Conservation (phyloP, 495 filamentous ascomycete genomes). For the Aspergillus cavernicola region DNA sequence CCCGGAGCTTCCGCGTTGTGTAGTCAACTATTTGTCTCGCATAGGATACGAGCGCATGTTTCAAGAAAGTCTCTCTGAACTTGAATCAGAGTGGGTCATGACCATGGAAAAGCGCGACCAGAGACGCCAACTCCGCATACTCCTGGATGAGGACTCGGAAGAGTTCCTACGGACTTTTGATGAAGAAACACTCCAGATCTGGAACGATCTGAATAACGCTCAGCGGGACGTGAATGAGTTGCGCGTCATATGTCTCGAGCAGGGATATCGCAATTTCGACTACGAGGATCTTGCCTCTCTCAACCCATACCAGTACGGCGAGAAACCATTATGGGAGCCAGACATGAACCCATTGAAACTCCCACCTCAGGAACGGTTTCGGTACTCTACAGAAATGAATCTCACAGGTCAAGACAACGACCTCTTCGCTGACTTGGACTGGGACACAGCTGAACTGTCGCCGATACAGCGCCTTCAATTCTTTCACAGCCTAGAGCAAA, state of each 20-base stretch:
- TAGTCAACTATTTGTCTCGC: constrained; percentile 22
- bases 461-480: constrained; percentile 14
- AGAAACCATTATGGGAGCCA: background rate
- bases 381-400: background rate
- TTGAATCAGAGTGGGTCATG: constrained; percentile 22
- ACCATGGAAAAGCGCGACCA: constrained; percentile 19
- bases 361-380: background rate
- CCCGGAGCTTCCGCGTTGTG: constrained; percentile 5
- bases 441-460: background rate
- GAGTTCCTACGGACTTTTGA: constrained; percentile 26
- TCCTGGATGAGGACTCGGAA: constrained; percentile 21
- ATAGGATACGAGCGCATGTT: constrained; percentile 28
- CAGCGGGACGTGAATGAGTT: constrained; percentile 19
- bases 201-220: constrained; percentile 20
- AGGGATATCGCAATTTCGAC: constrained; percentile 12
- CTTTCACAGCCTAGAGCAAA: constrained; percentile 14
- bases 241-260: constrained; percentile 16
- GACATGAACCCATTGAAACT: constrained; percentile 4
- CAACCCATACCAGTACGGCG: background rate
- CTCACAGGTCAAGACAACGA: background rate
- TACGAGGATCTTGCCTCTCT: constrained; percentile 8
- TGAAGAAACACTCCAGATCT: constrained; percentile 11
- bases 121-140: constrained; percentile 8
- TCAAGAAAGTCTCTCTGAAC: constrained; percentile 23
- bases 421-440: background rate